phyloP scores from a whole-genome alignment of 257 asterid species.

The Cynanchum wilfordii region DNA sequence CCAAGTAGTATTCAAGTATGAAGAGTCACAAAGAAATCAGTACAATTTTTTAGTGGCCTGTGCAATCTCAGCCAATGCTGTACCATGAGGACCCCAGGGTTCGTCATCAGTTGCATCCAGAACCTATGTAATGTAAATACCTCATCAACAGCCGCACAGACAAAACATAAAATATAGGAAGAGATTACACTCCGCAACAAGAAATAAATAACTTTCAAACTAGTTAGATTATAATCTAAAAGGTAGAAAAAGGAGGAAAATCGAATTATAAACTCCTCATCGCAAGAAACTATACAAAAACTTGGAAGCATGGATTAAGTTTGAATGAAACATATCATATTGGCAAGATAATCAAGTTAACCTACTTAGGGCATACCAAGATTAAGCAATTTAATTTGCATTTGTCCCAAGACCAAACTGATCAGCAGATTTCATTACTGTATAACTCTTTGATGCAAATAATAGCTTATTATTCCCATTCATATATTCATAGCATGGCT shows the following conservation, averaged over 20 bases:
- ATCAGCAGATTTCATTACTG: background rate
- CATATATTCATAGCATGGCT: background rate
- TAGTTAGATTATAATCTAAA: background rate
- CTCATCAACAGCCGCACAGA: constrained; percentile 9
- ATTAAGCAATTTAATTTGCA: background rate
- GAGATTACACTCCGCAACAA: background rate
- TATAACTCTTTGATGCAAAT: background rate
- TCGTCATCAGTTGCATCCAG: constrained; percentile 96
- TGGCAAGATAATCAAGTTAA: background rate
- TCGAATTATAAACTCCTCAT: background rate
- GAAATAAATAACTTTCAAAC: background rate
- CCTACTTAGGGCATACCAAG: background rate
- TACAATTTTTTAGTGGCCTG: constrained; percentile 91
- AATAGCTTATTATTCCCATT: background rate
- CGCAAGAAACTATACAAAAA: background rate
- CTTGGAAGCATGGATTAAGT: background rate
- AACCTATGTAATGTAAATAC: constrained; percentile 42
- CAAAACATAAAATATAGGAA: background rate
- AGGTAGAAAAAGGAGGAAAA: background rate
- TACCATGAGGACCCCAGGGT: constrained; percentile 99
- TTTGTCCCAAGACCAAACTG: background rate
- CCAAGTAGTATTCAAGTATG: constrained; percentile 23
- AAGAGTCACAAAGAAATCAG: constrained; percentile 9
- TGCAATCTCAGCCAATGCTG: constrained; percentile 89
- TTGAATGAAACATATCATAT: background rate